These are phyloP conservation scores for Microstegium vimineum DNA, from an alignment of 176 grass and related monocot genomes.

Conservation along the genomic window DNA sequence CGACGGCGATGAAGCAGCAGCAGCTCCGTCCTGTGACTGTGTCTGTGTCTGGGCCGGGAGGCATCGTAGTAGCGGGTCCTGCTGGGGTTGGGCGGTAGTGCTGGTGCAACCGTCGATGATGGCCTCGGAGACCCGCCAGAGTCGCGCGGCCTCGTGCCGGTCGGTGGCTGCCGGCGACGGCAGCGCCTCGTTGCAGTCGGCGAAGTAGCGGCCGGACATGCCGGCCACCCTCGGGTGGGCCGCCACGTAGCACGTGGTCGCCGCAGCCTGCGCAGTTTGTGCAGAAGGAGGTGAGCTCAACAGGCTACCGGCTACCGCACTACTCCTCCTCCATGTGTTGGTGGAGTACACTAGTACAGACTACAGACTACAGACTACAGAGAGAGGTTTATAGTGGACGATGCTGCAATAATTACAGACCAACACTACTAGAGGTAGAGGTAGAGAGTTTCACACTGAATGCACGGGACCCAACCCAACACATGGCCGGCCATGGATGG, in stretches of 20 bases:
- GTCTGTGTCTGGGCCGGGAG: not conserved
- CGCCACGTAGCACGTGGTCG: slow-evolving; percentile 94
- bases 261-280: slow-evolving; percentile 92
- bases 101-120: slow-evolving; percentile 11
- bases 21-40: not conserved
- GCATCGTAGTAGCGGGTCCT: not conserved
- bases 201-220: slow-evolving; percentile 80
- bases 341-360: too few species aligned
- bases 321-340: too few species aligned
- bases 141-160: slow-evolving; percentile 49
- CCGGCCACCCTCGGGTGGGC: slow-evolving; percentile 62
- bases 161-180: slow-evolving; percentile 62
- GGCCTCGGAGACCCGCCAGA: slow-evolving; percentile 61
- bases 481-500: too few species aligned
- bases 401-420: not conserved
- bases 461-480: slow-evolving; percentile 20
- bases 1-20: too few species aligned
- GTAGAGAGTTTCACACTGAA: too few species aligned
- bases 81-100: not conserved
- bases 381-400: not conserved
- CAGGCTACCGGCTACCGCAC: too few species aligned
- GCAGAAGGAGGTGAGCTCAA: not conserved
- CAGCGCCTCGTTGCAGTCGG: slow-evolving; percentile 92
- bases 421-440: not conserved
- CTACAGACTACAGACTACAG: too few species aligned